These are phyloP conservation scores for Peronospora belbahrii DNA, from an alignment of 352 stramenopile genomes.

Conservation along the genomic window DNA sequence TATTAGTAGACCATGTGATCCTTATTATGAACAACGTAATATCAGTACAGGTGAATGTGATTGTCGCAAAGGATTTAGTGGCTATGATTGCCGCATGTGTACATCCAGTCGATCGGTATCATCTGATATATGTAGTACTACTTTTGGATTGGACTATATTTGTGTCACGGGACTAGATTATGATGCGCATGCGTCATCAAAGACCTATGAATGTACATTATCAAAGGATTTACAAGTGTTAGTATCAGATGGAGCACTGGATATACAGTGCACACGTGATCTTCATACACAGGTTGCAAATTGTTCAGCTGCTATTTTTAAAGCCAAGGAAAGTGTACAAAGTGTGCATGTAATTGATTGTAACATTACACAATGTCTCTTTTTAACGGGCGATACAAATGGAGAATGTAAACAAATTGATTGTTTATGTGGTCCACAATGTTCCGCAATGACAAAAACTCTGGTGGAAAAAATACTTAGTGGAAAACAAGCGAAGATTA, in stretches of 20 bases:
- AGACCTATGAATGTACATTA: conserved; percentile 65
- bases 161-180: conserved; percentile 51
- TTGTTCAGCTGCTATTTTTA: conserved; percentile 65
- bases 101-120: conserved; percentile 4
- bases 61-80: conserved; percentile 49
- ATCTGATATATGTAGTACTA: conserved; percentile 23
- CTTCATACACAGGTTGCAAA: conserved; percentile 19
- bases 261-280: conserved; percentile 51
- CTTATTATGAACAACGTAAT: conserved; percentile 52
- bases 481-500: conserved; percentile 56
- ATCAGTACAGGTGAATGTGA: conserved; percentile 44
- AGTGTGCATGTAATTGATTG: conserved; percentile 69
- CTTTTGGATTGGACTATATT: conserved; percentile 29
- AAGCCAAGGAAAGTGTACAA: conserved; percentile 34
- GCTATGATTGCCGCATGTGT: conserved; percentile 63
- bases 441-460: conserved; percentile 51
- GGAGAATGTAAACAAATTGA: conserved; percentile 40
- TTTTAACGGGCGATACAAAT: conserved; percentile 32
- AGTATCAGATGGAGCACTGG: conserved; percentile 57
- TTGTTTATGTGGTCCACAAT: conserved; percentile 58
- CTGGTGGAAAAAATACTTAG: conserved; percentile 59
- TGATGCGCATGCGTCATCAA: conserved; percentile 32
- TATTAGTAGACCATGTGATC: conserved; percentile 27
- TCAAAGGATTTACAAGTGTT: conserved; percentile 47
- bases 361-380: conserved; percentile 43